Conservation (phyloP, 1,284 basidiomycete genomes). For the Cutaneotrichosporon mucoides region DNA sequence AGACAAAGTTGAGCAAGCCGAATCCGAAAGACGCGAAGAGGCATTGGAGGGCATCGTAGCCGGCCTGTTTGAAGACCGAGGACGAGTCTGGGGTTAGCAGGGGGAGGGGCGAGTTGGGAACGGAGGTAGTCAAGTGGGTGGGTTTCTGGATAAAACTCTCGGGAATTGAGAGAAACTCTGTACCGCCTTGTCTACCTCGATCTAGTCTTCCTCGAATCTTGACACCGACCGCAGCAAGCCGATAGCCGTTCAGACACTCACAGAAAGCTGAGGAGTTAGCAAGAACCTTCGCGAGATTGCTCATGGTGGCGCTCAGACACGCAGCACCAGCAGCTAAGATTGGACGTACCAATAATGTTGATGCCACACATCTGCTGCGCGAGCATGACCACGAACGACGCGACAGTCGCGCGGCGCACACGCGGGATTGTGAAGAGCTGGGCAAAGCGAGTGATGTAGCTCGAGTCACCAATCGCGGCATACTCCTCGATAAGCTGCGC, state of each 20-base stretch:
- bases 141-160: too few species aligned
- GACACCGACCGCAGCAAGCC: too few species aligned
- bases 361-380: slow-evolving; percentile 40
- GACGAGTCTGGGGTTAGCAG: slow-evolving; percentile 48
- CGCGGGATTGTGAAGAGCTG: slow-evolving; percentile 64
- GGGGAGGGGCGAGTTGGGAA: too few species aligned
- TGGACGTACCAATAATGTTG: slow-evolving; percentile 22
- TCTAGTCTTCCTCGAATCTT: too few species aligned
- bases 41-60: slow-evolving; percentile 35
- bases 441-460: slow-evolving; percentile 50
- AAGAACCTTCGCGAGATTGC: background rate
- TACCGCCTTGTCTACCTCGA: too few species aligned
- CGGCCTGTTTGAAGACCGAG: slow-evolving; percentile 60
- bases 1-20: slow-evolving; percentile 49
- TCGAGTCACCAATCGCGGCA: slow-evolving; percentile 51
- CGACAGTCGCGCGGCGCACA: slow-evolving; percentile 67
- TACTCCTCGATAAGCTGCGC: slow-evolving; percentile 50
- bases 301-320: too few species aligned
- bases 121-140: too few species aligned
- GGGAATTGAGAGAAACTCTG: too few species aligned
- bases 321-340: too few species aligned
- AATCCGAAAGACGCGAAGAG: slow-evolving; percentile 63
- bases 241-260: background rate
- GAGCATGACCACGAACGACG: slow-evolving; percentile 64
- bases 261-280: background rate